These are phyloP conservation scores for Sorghum bicolor DNA, from an alignment of 176 grass and related monocot genomes.

Conservation along the genomic window Sorghum_bicolor_NCBIv3 NC_012874.2:44115501-44116000, in stretches of 20 bases:
- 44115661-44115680: constrained; percentile 21
- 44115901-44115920: constrained; percentile 28
- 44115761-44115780: constrained; percentile 22
- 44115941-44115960: constrained; percentile 4
- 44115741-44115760: background rate
- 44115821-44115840: constrained; percentile 13
- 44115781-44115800: constrained; percentile 34
- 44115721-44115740: constrained; percentile 30
- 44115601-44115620: background rate
- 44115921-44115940: constrained; percentile 36
- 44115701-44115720: constrained; percentile 11
- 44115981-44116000: background rate
- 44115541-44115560: constrained; percentile 15
- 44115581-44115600: background rate
- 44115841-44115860: constrained; percentile 24
- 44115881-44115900: constrained; percentile 34
- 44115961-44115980: background rate
- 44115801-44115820: background rate
- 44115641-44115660: constrained; percentile 21
- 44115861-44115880: constrained; percentile 13
- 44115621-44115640: background rate
- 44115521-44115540: constrained; percentile 5
- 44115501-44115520: background rate
- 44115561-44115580: constrained; percentile 5
- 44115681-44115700: constrained; percentile 6